These are phyloP conservation scores for Ceratorhiza oryzae-sativae DNA, from an alignment of 1,284 basidiomycete genomes.

Conservation along the genomic window DNA sequence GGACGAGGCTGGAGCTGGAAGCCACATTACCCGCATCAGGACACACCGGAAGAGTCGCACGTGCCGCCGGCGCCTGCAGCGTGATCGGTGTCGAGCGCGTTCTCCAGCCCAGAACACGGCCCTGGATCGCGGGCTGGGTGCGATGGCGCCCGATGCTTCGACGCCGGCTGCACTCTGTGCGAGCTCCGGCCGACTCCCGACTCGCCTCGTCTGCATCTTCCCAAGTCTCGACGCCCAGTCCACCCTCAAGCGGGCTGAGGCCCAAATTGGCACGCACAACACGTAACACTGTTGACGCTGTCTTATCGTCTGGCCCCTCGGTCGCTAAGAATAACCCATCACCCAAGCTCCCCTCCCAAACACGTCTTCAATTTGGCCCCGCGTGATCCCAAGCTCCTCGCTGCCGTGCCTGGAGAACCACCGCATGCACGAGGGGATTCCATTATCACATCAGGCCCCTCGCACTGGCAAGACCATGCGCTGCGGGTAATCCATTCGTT, in stretches of 20 bases:
- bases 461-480: not conserved
- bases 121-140: not conserved
- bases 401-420: conserved; percentile 18
- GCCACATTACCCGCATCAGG: not conserved
- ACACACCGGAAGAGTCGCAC: not conserved
- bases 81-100: not conserved
- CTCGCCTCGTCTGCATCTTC: not conserved
- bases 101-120: not conserved
- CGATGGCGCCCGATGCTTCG: not conserved
- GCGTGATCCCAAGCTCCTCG: conserved; percentile 1
- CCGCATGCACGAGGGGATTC: not conserved
- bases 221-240: not conserved
- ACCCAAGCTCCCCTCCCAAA: not conserved
- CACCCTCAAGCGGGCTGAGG: not conserved
- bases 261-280: not conserved
- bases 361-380: not conserved
- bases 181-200: conserved; percentile 23
- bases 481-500: not conserved
- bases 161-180: not conserved
- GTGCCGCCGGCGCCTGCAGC: not conserved
- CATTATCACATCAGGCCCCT: not conserved
- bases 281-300: not conserved
- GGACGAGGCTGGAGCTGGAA: not conserved
- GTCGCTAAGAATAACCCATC: conserved; percentile 5
- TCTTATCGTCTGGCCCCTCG: not conserved